phyloP scores from a whole-genome alignment of 2,329 filamentous ascomycete species.

The Setomelanomma holmii region DNA sequence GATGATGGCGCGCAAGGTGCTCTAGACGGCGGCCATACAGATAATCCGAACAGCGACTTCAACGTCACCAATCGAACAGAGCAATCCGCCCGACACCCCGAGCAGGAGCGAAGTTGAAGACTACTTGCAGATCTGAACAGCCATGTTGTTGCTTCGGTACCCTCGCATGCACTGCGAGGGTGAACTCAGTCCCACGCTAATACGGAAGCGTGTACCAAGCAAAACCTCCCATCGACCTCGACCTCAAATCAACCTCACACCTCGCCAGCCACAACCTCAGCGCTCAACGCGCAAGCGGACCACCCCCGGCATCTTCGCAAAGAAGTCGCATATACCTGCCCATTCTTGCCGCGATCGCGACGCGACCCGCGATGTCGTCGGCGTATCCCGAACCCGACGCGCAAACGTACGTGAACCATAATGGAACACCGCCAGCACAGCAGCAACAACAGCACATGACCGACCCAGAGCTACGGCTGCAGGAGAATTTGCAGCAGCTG shows the following conservation, averaged over 20 bases:
- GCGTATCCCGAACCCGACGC: conserved; percentile 44
- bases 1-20: conserved; percentile 22
- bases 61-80: conserved; percentile 14
- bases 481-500: conserved; percentile 46
- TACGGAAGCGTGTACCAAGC: conserved; percentile 39
- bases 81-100: conserved; percentile 17
- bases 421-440: conserved; percentile 43
- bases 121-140: conserved; percentile 10
- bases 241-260: conserved; percentile 24
- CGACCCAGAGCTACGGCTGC: conserved; percentile 43
- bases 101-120: conserved; percentile 6
- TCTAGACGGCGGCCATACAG: conserved; percentile 27
- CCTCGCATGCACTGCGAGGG: conserved; percentile 7
- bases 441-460: conserved; percentile 40
- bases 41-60: conserved; percentile 41
- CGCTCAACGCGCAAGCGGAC: conserved; percentile 24
- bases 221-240: conserved; percentile 37
- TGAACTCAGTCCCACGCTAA: conserved; percentile 35
- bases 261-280: conserved; percentile 27
- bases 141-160: conserved; percentile 20
- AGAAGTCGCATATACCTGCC: conserved; percentile 15
- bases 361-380: conserved; percentile 35
- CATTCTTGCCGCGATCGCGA: conserved; percentile 19
- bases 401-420: conserved; percentile 47
- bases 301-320: conserved; percentile 8